Conservation (phyloP, 2,329 filamentous ascomycete genomes). For the Xylariaceae sp. region DNA sequence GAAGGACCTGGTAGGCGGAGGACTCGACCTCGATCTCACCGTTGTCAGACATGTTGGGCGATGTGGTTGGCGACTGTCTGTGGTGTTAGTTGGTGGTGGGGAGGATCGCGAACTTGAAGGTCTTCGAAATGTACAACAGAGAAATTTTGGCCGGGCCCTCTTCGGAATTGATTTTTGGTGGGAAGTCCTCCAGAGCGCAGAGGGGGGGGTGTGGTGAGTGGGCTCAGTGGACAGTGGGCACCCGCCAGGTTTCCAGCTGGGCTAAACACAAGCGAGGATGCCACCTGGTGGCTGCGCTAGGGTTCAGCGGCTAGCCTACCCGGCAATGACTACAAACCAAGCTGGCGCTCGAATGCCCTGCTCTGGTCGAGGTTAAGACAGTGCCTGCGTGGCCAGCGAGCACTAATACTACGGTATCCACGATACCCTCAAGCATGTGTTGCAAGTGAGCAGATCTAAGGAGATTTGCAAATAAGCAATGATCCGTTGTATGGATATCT, state of each 20-base stretch:
- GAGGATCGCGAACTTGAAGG: conserved; percentile 29
- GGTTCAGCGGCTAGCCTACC: background rate
- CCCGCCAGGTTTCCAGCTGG: background rate
- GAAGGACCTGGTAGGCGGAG: conserved; percentile 62
- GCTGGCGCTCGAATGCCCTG: too few relatives aligned
- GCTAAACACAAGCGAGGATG: background rate
- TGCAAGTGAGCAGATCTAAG: too few relatives aligned
- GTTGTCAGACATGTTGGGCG: conserved; percentile 68
- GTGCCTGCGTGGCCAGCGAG: too few relatives aligned
- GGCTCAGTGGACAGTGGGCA: conserved; percentile 6
- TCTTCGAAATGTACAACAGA: conserved; percentile 21
- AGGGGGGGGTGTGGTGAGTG: conserved; percentile 18
- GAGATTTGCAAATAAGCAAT: too few relatives aligned
- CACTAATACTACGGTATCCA: too few relatives aligned
- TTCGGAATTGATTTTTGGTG: conserved; percentile 16
- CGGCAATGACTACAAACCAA: too few relatives aligned
- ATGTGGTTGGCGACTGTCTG: conserved; percentile 16
- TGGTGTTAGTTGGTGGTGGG: conserved; percentile 27
- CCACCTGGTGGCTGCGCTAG: background rate
- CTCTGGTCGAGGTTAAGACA: too few relatives aligned
- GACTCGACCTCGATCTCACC: conserved; percentile 76
- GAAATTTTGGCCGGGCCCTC: conserved; percentile 30
- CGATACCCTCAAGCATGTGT: too few relatives aligned
- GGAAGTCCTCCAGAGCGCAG: conserved; percentile 18
- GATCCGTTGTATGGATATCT: too few relatives aligned